phyloP scores from a whole-genome alignment of 306 rosid species.

The Crataegus laevigata region DNA sequence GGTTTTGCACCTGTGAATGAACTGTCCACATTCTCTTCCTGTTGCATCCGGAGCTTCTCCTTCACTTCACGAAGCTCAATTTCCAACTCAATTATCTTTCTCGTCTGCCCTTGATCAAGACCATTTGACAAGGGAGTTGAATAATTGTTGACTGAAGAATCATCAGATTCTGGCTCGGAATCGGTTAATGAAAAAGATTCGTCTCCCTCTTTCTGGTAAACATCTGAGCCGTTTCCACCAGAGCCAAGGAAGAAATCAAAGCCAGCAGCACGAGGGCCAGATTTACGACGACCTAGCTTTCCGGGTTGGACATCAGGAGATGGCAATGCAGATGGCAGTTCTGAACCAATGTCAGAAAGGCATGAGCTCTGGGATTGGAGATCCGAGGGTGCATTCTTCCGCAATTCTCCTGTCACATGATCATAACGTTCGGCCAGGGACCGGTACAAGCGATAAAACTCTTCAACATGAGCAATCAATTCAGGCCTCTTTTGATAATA shows the following conservation, averaged over 20 bases:
- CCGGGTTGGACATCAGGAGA: slow-evolving; percentile 38
- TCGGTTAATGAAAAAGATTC: slow-evolving; percentile 75
- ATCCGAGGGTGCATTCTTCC: slow-evolving; percentile 66
- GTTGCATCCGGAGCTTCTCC: slow-evolving; percentile 60
- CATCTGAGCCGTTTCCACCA: slow-evolving; percentile 53
- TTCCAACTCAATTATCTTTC: slow-evolving; percentile 72
- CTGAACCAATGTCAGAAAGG: slow-evolving; percentile 60
- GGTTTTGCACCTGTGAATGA: slow-evolving; percentile 27
- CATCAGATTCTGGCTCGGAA: slow-evolving; percentile 88
- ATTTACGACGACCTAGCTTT: slow-evolving; percentile 36
- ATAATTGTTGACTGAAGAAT: slow-evolving; percentile 82
- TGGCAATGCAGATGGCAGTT: slow-evolving; percentile 37
- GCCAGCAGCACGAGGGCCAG: slow-evolving; percentile 79
- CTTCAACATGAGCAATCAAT: slow-evolving; percentile 79
- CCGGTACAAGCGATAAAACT: slow-evolving; percentile 77
- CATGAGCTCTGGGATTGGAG: slow-evolving; percentile 81
- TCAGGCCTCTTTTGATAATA: slow-evolving; percentile 94
- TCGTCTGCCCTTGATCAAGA: slow-evolving; percentile 42
- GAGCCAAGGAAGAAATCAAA: slow-evolving; percentile 90
- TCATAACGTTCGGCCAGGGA: slow-evolving; percentile 92
- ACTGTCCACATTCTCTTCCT: slow-evolving; percentile 46
- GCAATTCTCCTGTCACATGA: slow-evolving; percentile 71
- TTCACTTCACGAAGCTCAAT: slow-evolving; percentile 69
- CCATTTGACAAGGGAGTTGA: slow-evolving; percentile 37
- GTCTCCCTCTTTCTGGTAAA: slow-evolving; percentile 66